These are phyloP conservation scores for Crithidia sp. DNA, from an alignment of 208 protist species.

Conservation along the genomic window DNA sequence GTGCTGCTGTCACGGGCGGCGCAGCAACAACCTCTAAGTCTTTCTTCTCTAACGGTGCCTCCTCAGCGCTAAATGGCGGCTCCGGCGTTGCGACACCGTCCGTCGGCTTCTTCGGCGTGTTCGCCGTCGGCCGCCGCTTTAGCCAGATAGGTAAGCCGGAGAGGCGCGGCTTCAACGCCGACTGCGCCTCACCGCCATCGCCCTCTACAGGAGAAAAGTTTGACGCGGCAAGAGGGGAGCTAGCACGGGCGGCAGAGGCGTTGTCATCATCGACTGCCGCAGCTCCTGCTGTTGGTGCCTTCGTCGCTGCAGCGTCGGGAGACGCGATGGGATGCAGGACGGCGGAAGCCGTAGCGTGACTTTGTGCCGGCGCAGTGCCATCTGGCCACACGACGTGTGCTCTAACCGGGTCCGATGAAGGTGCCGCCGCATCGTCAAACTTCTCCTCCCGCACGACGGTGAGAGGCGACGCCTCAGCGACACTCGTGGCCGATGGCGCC, in stretches of 20 bases:
- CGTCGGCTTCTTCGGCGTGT: neutral
- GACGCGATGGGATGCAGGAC: neutral
- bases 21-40: neutral
- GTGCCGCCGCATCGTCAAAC: no score
- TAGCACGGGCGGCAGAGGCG: neutral
- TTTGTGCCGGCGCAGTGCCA: no score
- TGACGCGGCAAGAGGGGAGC: neutral
- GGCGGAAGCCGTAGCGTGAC: no score
- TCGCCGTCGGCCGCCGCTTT: neutral
- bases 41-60: neutral
- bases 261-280: neutral
- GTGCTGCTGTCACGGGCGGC: neutral
- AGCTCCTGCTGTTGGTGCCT: neutral
- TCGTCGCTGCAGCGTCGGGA: neutral
- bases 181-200: neutral
- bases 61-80: neutral
- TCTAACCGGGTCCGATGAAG: no score
- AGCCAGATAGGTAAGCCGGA: conserved; percentile 20
- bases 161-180: neutral
- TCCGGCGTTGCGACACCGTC: neutral
- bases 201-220: conserved; percentile 1
- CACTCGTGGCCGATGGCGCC: neutral
- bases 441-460: no score
- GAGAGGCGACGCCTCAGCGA: no score
- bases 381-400: no score